Percentiles rank a stretch among this genome's conserved stretches.
Conservation (phyloP, 345 rosid genomes). For the Brassica rapa region DNA sequence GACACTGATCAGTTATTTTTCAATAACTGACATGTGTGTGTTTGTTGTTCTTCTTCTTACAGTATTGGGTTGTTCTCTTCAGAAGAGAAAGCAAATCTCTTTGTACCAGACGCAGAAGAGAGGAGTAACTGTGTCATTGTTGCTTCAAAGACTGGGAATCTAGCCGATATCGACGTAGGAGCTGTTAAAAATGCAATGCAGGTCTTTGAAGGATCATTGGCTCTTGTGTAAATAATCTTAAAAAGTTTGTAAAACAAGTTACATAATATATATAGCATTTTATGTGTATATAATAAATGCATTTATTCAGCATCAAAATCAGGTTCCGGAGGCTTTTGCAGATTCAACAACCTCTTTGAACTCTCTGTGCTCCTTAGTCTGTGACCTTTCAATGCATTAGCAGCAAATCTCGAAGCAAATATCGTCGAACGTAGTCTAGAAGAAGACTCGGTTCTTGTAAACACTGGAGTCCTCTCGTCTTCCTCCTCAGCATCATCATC, state of each 20-base stretch:
- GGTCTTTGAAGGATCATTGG: slow-evolving; percentile 63
- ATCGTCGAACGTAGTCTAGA: slow-evolving; percentile 65
- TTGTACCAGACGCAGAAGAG: slow-evolving; percentile 68
- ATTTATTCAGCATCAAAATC: slow-evolving; percentile 52
- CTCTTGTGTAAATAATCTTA: slow-evolving; percentile 54
- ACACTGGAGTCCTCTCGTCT: slow-evolving; percentile 37
- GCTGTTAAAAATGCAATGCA: slow-evolving; percentile 63
- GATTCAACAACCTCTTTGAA: slow-evolving; percentile 48
- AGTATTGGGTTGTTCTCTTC: slow-evolving; percentile 85
- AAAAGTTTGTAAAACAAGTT: slow-evolving; percentile 22
- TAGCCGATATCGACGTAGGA: slow-evolving; percentile 61
- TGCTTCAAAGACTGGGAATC: slow-evolving; percentile 69
- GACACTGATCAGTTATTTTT: slow-evolving; percentile 5
- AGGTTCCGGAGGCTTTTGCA: slow-evolving; percentile 84
- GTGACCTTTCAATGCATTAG: slow-evolving; percentile 62
- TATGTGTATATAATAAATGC: slow-evolving; percentile 22
- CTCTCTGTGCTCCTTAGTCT: slow-evolving; percentile 37
- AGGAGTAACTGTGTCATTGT: slow-evolving; percentile 58
- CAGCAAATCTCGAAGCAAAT: slow-evolving; percentile 75
- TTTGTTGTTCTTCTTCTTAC: slow-evolving; percentile 25
- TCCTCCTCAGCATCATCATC: slow-evolving; percentile 36
- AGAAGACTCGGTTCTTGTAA: slow-evolving; percentile 38
- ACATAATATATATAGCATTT: slow-evolving; percentile 17
- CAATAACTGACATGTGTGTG: slow-evolving; percentile 3
- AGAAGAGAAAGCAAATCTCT: slow-evolving; percentile 67